phyloP scores from a whole-genome alignment of 2,329 filamentous ascomycete species.

The Clonostachys chloroleuca region DNA sequence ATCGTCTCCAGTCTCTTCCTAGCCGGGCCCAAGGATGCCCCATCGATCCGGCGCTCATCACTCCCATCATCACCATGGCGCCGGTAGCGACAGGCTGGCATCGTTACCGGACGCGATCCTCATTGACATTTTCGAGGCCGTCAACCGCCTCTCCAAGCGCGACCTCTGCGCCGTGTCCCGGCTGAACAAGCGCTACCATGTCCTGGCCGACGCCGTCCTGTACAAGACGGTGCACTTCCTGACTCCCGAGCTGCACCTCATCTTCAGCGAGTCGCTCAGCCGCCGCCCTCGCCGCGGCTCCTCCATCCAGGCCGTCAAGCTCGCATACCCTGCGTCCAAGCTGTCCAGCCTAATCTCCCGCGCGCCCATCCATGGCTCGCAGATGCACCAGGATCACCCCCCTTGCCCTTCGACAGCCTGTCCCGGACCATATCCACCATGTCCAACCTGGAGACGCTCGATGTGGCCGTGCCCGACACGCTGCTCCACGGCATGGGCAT shows the following conservation, averaged over 20 bases:
- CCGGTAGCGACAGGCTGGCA: conserved; percentile 10
- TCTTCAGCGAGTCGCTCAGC: conserved; percentile 40
- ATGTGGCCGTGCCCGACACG: conserved; percentile 36
- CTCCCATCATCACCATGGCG: no score
- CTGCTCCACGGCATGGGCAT: conserved; percentile 40
- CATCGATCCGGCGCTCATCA: no score
- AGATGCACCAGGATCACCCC: conserved; percentile 11
- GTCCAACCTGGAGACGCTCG: conserved; percentile 42
- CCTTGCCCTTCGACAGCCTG: conserved; percentile 32
- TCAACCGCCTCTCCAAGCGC: conserved; percentile 21
- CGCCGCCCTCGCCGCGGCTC: conserved; percentile 41
- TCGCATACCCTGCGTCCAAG: conserved; percentile 37
- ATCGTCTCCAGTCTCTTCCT: no score
- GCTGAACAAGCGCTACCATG: conserved; percentile 34
- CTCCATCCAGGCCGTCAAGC: conserved; percentile 35
- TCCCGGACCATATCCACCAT: conserved; percentile 42
- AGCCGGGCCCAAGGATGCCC: no score
- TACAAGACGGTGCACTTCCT: conserved; percentile 41
- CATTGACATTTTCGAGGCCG: conserved; percentile 28
- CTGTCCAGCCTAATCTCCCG: conserved; percentile 34
- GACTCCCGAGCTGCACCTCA: conserved; percentile 39
- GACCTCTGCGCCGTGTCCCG: conserved; percentile 37
- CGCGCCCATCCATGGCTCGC: conserved; percentile 23
- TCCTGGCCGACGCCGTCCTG: conserved; percentile 38
- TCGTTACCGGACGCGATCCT: conserved; percentile 32